These are phyloP conservation scores for Calonectria crousiana DNA, from an alignment of 2,329 filamentous ascomycete genomes.

Conservation along the genomic window DNA sequence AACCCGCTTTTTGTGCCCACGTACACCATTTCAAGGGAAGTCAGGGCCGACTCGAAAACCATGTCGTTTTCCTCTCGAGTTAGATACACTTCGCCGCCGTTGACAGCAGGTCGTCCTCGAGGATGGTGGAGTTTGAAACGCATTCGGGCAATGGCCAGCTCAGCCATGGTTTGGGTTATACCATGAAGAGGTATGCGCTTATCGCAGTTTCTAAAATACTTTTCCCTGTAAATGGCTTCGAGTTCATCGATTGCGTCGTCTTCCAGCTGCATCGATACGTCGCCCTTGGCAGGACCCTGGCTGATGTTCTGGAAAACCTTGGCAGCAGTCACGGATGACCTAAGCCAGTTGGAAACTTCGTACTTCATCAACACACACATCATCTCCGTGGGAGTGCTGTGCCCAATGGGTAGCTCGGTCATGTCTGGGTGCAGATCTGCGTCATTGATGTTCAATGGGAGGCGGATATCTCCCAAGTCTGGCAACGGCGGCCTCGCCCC, in stretches of 20 bases:
- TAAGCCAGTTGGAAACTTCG: slow-evolving; percentile 44
- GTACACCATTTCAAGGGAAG: slow-evolving; percentile 39
- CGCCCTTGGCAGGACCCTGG: slow-evolving; percentile 13
- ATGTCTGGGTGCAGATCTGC: slow-evolving; percentile 63
- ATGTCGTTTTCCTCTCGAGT: slow-evolving; percentile 37
- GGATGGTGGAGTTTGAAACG: slow-evolving; percentile 47
- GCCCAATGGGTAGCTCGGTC: slow-evolving; percentile 58
- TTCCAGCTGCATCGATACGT: slow-evolving; percentile 22
- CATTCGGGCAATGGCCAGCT: slow-evolving; percentile 43
- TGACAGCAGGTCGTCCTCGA: slow-evolving; percentile 18
- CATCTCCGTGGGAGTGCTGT: slow-evolving; percentile 68
- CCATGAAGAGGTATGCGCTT: slow-evolving; percentile 45
- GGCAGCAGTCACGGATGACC: slow-evolving; percentile 35
- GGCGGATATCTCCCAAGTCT: slow-evolving; percentile 37
- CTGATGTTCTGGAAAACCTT: slow-evolving; percentile 35
- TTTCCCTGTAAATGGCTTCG: slow-evolving; percentile 39
- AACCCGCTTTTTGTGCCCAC: slow-evolving; percentile 41
- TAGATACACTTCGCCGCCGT: slow-evolving; percentile 25
- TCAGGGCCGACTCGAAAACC: slow-evolving; percentile 41
- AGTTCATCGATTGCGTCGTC: slow-evolving; percentile 45
- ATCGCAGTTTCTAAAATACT: slow-evolving; percentile 40
- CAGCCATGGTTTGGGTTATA: slow-evolving; percentile 37
- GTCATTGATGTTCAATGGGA: slow-evolving; percentile 70
- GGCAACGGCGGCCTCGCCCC: slow-evolving; percentile 11
- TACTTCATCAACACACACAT: slow-evolving; percentile 53